A percentile compares a stretch with the other conserved stretches of the same genome.
phyloP scores from a whole-genome alignment of 2,329 filamentous ascomycete species.

The Knufia fluminis region DNA sequence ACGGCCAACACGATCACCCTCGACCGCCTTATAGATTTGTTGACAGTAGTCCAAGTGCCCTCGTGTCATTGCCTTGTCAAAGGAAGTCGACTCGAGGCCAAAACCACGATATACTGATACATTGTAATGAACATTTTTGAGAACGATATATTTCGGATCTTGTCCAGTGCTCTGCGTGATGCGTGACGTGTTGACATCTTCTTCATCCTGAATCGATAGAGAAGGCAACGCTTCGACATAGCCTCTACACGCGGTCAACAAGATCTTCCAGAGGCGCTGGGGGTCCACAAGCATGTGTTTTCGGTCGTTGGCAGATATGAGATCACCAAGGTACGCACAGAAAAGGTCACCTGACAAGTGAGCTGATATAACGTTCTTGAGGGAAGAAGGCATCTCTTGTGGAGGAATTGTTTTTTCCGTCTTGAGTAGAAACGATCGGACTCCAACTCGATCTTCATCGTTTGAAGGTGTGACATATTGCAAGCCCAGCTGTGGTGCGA shows the following conservation, averaged over 20 bases:
- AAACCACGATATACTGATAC: not conserved
- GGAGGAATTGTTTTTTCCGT: not conserved
- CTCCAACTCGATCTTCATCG: too few relatives aligned
- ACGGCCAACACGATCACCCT: not conserved
- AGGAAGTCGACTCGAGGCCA: not conserved
- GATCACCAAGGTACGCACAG: not conserved
- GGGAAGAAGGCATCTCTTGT: not conserved
- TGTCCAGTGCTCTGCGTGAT: not conserved
- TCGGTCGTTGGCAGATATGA: not conserved
- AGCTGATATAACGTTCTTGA: not conserved
- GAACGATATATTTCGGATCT: not conserved
- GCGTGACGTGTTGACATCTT: not conserved
- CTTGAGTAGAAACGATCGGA: not conserved
- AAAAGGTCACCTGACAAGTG: not conserved
- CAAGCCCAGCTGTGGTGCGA: not conserved
- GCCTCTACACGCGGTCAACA: not conserved
- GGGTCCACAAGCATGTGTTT: not conserved
- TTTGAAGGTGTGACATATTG: too few relatives aligned
- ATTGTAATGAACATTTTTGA: not conserved
- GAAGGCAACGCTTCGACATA: slow-evolving; percentile 1
- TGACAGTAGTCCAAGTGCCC: not conserved
- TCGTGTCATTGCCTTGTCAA: not conserved
- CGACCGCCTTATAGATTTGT: not conserved
- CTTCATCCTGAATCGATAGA: not conserved
- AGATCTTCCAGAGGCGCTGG: not conserved